Evolutionary conservation across 495 filamentous ascomycete species (phyloP).

Genomic region (Chaetomium cochliodes): DNA sequence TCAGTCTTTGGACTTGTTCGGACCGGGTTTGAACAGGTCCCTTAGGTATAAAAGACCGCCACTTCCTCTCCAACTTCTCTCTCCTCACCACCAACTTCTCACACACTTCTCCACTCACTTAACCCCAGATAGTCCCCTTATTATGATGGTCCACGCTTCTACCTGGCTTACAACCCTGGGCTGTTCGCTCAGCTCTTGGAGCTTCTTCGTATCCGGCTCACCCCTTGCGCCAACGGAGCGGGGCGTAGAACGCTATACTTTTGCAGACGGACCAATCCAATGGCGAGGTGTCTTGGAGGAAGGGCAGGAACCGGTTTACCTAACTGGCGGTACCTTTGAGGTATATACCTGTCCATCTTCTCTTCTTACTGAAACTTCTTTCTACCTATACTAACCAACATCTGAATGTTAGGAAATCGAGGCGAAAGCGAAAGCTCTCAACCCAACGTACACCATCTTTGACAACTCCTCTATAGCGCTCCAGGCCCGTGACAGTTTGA

Average conservation of each 20-base stretch:
- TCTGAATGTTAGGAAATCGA: constrained; percentile 3
- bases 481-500: not conserved
- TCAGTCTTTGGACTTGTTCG: not conserved
- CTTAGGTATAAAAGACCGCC: not conserved
- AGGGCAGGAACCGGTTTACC: not conserved
- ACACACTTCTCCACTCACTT: not conserved
- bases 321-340: not conserved
- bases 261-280: not conserved
- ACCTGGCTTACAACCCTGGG: not conserved
- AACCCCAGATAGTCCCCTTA: no score
- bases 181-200: not conserved
- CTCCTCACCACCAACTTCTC: not conserved
- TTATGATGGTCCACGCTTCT: not conserved
- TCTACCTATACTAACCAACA: not conserved
- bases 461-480: not conserved
- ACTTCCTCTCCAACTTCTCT: not conserved
- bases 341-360: not conserved
- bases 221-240: not conserved
- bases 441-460: not conserved
- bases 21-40: not conserved
- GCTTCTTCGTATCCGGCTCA: not conserved
- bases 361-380: not conserved
- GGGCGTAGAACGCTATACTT: not conserved
- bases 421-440: constrained; percentile 4
- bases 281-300: not conserved